Evolutionary conservation across 2,329 filamentous ascomycete species (phyloP).

Genomic region (Colletotrichum falcatum): DNA sequence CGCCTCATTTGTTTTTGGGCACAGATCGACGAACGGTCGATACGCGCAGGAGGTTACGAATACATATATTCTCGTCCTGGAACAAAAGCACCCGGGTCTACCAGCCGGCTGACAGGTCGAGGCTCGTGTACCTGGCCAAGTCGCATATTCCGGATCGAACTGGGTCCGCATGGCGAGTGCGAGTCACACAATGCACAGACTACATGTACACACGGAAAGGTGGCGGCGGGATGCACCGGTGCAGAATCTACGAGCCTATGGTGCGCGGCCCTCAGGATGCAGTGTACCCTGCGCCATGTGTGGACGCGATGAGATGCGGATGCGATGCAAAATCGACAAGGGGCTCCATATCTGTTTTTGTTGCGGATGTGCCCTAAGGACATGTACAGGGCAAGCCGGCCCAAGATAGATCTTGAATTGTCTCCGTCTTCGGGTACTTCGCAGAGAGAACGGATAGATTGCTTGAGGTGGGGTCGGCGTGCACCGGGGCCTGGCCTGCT

Average conservation of each 20-base stretch:
- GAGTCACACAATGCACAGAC: conserved; percentile 23
- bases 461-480: neutral
- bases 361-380: conserved; percentile 7
- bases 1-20: neutral
- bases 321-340: conserved; percentile 30
- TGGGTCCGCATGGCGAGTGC: conserved; percentile 18
- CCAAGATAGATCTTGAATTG: neutral
- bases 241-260: conserved; percentile 23
- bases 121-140: conserved; percentile 1
- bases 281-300: conserved; percentile 24
- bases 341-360: neutral
- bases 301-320: conserved; percentile 32
- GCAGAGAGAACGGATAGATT: neutral
- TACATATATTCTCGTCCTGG: neutral
- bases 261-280: conserved; percentile 21
- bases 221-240: conserved; percentile 12
- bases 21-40: conserved; percentile 9
- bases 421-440: conserved; percentile 14
- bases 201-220: conserved; percentile 8
- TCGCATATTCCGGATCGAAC: conserved; percentile 2
- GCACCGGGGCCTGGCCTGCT: conserved; percentile 5
- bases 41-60: neutral
- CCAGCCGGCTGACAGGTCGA: conserved; percentile 4
- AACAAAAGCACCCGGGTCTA: neutral
- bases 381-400: neutral